These are phyloP conservation scores for Miamiensis avidus DNA, from an alignment of 169 alveolate species.

Conservation along the genomic window DNA sequence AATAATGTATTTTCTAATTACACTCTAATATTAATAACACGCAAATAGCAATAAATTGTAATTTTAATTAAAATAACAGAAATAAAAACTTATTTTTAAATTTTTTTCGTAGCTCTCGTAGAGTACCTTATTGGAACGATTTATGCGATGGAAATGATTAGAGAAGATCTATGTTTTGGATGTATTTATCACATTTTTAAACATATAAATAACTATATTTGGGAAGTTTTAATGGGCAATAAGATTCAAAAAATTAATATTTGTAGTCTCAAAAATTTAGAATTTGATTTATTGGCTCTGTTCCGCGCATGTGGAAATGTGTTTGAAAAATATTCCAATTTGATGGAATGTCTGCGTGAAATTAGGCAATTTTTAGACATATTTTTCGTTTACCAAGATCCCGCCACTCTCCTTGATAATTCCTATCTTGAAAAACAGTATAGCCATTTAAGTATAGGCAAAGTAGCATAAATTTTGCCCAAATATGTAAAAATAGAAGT, in stretches of 20 bases:
- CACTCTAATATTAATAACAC: neutral
- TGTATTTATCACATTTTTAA: neutral
- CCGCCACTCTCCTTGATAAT: neutral
- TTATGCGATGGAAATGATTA: neutral
- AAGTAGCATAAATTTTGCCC: too few species aligned
- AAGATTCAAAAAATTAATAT: too few species aligned
- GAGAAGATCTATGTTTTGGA: neutral
- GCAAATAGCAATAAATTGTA: too few species aligned
- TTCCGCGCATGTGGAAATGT: neutral
- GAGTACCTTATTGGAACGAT: neutral
- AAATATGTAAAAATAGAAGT: too few species aligned
- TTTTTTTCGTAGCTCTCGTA: too few species aligned
- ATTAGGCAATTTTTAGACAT: neutral
- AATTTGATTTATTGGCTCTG: neutral
- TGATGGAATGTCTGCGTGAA: neutral
- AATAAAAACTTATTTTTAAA: neutral
- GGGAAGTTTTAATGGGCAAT: neutral
- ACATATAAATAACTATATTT: too few species aligned
- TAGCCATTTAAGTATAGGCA: neutral
- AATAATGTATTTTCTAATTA: too few species aligned
- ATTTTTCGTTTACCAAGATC: neutral
- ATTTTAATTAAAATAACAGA: too few species aligned
- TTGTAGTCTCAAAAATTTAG: neutral
- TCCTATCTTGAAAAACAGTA: too few species aligned
- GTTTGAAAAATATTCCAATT: neutral